phyloP scores from a whole-genome alignment of 2,329 filamentous ascomycete species.

The Stagonosporopsis tanaceti region DNA sequence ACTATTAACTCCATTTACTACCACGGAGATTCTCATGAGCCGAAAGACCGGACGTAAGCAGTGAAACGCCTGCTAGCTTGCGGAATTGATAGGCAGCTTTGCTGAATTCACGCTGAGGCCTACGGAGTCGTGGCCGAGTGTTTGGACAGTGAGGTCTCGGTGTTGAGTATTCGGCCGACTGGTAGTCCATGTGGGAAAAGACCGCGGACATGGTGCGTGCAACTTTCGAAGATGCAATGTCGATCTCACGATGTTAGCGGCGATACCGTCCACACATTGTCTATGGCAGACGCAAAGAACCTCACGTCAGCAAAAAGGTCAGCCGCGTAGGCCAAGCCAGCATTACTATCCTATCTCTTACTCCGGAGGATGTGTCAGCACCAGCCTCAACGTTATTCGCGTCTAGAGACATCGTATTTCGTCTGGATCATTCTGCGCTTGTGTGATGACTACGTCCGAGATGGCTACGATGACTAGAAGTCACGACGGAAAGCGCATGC shows the following conservation, averaged over 20 bases:
- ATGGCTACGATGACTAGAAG: constrained; percentile 1
- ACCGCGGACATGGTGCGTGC: neutral
- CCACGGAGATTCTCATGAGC: too few relatives aligned
- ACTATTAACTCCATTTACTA: too few relatives aligned
- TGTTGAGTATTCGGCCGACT: constrained; percentile 2
- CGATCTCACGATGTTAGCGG: neutral
- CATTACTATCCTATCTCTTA: constrained; percentile 4
- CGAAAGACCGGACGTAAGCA: too few relatives aligned
- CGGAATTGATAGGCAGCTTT: neutral
- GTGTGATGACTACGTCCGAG: constrained; percentile 12
- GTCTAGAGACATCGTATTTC: neutral
- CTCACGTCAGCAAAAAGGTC: constrained; percentile 14
- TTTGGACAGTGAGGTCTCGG: neutral
- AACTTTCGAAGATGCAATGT: neutral
- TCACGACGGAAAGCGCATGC: neutral
- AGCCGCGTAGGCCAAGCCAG: constrained; percentile 7
- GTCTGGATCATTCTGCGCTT: constrained; percentile 1
- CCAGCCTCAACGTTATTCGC: constrained; percentile 11
- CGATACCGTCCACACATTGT: neutral
- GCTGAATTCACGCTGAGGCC: neutral
- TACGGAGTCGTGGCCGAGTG: neutral
- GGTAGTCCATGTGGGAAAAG: neutral
- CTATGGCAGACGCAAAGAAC: neutral
- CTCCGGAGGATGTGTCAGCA: constrained; percentile 10
- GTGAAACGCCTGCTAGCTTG: neutral